Evolutionary conservation across 2,329 filamentous ascomycete genomes (phyloP), one percentile per base, ranked within the genome.

Genomic region (Sclerotinia trifoliorum): DNA sequence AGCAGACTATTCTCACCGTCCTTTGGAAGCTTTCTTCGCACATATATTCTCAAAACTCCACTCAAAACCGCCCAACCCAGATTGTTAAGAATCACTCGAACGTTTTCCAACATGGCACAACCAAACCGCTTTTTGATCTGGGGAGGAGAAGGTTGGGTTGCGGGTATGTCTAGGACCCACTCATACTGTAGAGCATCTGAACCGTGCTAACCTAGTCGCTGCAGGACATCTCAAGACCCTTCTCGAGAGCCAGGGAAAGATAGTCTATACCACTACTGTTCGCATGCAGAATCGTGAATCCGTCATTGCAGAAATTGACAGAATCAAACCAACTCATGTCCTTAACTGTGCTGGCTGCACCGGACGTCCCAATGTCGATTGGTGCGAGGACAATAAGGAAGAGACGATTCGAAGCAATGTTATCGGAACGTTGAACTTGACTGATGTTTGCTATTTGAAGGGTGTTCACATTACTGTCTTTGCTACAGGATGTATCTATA

Each of bases 331-430:
- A 29, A 90, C 87, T 4, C 87, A 90, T 75, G 87, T 90, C 67
- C 79, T 90, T 63, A 90, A 90, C 78, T 86, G 84, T 70, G 88
- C 88, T 60, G 88, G 88, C 70, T 86, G 84, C 75, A 90, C 87
- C 3, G 88, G 88, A 62, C 82, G 86, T 32, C 88, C 88, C 71
- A 90, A 90, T 72, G 87, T 90, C 76, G 88, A 90, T 79, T 90
- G 87, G 87, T 90, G 88, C 74, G 88, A 91, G 79, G 86, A 88
- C 75, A 84, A 90, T 80, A 88, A 86, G 79, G 84, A 88, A 78
- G 84, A 85, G 67, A 90, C 88, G 8, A 84, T 90, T 75, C 83
- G 87, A 69, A 88, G 85, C 77, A 91, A 91, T 75, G 87, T 87
- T 67, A 84, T 90, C 58, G 88, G 88, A 66, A 86, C 87, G 48